phyloP scores from a whole-genome alignment of 345 rosid species.

The Hypericum perforatum region DNA sequence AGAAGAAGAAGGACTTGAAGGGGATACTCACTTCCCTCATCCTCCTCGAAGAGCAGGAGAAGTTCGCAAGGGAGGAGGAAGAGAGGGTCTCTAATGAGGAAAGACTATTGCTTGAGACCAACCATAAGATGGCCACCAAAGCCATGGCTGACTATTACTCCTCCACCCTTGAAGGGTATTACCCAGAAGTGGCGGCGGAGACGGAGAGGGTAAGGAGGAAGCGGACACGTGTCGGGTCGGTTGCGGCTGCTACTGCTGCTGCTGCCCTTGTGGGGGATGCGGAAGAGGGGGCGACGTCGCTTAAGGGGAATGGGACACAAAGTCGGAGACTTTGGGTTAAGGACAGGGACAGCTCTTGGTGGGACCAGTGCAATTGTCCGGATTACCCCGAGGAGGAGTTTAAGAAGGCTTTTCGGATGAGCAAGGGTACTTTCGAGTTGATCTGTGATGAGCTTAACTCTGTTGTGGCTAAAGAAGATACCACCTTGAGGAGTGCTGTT shows the following conservation, averaged over 20 bases:
- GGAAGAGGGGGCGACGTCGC: neutral
- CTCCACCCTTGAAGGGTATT: conserved; percentile 21
- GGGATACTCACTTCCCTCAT: conserved; percentile 43
- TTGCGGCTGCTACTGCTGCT: conserved; percentile 25
- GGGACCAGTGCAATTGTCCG: conserved; percentile 74
- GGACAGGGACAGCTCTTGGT: conserved; percentile 78
- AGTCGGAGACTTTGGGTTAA: conserved; percentile 83
- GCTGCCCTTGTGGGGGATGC: conserved; percentile 9
- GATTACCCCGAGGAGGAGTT: conserved; percentile 81
- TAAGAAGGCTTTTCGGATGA: conserved; percentile 75
- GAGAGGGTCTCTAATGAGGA: conserved; percentile 28
- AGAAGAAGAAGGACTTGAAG: conserved; percentile 33
- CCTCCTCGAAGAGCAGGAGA: conserved; percentile 52
- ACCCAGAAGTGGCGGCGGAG: conserved; percentile 34
- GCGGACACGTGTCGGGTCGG: conserved; percentile 33
- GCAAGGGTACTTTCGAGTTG: conserved; percentile 58
- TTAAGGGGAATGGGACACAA: conserved; percentile 24
- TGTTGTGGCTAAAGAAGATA: conserved; percentile 77
- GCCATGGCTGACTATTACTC: conserved; percentile 28
- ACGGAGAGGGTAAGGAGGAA: conserved; percentile 30
- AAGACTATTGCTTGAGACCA: conserved; percentile 34
- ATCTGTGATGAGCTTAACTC: conserved; percentile 79
- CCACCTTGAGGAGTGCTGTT: conserved; percentile 71
- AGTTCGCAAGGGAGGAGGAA: conserved; percentile 31
- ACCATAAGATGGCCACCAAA: conserved; percentile 21